Evolutionary conservation across 2,329 filamentous ascomycete species (phyloP).

Genomic region (Verruconis gallopava): DNA sequence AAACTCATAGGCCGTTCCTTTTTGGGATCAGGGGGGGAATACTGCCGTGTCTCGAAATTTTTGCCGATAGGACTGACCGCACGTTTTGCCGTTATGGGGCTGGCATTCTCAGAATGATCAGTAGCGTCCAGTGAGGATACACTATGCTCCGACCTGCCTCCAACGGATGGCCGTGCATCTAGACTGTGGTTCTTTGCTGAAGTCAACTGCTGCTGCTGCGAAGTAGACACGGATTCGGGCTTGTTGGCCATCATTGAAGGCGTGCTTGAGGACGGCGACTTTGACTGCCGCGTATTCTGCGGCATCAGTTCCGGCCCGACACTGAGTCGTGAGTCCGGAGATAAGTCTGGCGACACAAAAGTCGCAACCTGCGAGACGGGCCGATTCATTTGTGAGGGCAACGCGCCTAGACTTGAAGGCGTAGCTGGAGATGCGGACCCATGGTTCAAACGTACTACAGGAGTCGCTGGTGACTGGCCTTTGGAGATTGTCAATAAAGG

Average conservation of each 20-base stretch:
- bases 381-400: too few relatives aligned
- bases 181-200: too few relatives aligned
- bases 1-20: constrained; percentile 19
- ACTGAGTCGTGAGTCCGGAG: too few relatives aligned
- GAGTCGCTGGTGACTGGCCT: background rate
- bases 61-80: constrained; percentile 1
- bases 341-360: too few relatives aligned
- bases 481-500: background rate
- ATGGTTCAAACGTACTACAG: too few relatives aligned
- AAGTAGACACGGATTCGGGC: too few relatives aligned
- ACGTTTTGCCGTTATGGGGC: background rate
- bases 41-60: background rate
- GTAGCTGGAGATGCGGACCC: too few relatives aligned
- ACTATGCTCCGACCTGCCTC: constrained; percentile 3
- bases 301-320: too few relatives aligned
- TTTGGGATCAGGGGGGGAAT: background rate
- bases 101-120: background rate
- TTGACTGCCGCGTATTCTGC: too few relatives aligned
- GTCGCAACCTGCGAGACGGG: too few relatives aligned
- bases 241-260: background rate
- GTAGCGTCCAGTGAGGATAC: constrained; percentile 4
- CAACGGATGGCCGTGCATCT: background rate
- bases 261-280: too few relatives aligned
- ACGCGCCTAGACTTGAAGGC: background rate
- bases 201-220: background rate